Conservation (phyloP, 495 filamentous ascomycete species). For the Astrothelium macrocarpum region DNA sequence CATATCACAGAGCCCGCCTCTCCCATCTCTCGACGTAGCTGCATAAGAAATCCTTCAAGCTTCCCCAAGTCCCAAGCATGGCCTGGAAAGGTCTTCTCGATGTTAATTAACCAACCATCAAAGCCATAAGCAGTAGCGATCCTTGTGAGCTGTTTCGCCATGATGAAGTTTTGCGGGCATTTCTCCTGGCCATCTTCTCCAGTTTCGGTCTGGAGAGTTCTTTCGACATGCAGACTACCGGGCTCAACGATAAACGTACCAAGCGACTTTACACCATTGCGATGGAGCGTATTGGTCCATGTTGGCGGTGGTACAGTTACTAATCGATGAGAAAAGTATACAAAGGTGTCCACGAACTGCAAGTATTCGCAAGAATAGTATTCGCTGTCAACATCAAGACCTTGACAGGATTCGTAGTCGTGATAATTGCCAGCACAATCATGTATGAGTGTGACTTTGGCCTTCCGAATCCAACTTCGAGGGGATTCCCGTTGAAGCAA, state of each 20-base stretch:
- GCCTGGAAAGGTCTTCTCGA: constrained; percentile 35
- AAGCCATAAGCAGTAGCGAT: constrained; percentile 37
- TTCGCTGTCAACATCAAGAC: constrained; percentile 18
- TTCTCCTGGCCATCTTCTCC: constrained; percentile 8
- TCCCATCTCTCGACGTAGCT: constrained; percentile 24
- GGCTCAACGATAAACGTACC: constrained; percentile 38
- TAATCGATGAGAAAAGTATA: constrained; percentile 41
- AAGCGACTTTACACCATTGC: constrained; percentile 36
- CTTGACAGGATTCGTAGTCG: constrained; percentile 30
- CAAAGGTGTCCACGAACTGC: constrained; percentile 34
- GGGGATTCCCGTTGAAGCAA: constrained; percentile 22
- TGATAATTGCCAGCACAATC: constrained; percentile 40
- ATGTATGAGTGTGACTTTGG: constrained; percentile 33
- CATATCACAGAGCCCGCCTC: constrained; percentile 28
- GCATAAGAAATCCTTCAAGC: constrained; percentile 27
- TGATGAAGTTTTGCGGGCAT: constrained; percentile 17
- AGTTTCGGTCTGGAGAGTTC: constrained; percentile 6
- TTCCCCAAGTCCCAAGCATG: constrained; percentile 18
- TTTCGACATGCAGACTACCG: not conserved
- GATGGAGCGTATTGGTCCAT: constrained; percentile 39
- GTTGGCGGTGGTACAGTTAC: constrained; percentile 36
- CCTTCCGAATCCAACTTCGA: not conserved
- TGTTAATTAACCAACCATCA: constrained; percentile 40
- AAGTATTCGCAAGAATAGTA: constrained; percentile 34
- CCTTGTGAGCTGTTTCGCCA: constrained; percentile 31